These are phyloP conservation scores for Trichoderma hamatum DNA, from an alignment of 2,329 filamentous ascomycete species.

Conservation along the genomic window DNA sequence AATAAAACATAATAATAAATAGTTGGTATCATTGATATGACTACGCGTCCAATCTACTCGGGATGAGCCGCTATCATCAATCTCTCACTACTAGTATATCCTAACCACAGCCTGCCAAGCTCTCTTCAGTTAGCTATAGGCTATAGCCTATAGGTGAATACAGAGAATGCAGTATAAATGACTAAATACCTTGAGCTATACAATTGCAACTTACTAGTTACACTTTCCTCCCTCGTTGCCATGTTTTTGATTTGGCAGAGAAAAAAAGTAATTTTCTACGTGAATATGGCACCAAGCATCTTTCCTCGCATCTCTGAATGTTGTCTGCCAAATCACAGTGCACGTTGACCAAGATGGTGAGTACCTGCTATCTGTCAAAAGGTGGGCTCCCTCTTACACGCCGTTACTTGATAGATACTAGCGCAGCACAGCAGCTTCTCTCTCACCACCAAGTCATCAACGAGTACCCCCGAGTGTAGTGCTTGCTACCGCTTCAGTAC, in stretches of 20 bases:
- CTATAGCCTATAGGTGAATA: background rate
- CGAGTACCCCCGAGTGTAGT: background rate
- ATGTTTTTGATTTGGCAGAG: background rate
- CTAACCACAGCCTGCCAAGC: background rate
- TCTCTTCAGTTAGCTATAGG: no score
- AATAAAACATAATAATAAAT: background rate
- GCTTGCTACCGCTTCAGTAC: background rate
- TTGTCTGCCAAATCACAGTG: background rate
- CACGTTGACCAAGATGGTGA: background rate
- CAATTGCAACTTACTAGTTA: background rate
- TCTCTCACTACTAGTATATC: no score
- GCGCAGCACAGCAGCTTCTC: background rate
- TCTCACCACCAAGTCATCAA: background rate
- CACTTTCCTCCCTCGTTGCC: background rate
- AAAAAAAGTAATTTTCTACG: background rate
- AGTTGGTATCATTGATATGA: background rate
- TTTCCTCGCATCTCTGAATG: background rate
- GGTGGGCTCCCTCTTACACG: no score
- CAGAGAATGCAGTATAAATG: background rate
- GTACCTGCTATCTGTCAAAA: background rate
- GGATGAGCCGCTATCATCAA: background rate
- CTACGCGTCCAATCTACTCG: background rate
- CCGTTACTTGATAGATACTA: background rate
- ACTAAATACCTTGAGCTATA: background rate
- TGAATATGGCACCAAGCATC: background rate